phyloP scores from a whole-genome alignment of 768 basidiomycete species.

The Suillus weaverae region DNA sequence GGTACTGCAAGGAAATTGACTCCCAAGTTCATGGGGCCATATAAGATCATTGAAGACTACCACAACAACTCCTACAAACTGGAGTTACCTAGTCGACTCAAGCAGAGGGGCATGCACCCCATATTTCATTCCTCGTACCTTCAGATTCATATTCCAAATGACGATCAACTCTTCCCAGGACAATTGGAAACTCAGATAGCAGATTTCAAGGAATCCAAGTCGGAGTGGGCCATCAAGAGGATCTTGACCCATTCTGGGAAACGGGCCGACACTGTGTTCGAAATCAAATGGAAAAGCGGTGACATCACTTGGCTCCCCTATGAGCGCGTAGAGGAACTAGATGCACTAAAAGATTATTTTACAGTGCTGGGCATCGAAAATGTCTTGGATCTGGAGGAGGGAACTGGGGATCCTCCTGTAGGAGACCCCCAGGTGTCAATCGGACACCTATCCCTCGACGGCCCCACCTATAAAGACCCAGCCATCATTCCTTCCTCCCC shows the following conservation, averaged over 20 bases:
- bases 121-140: conserved; percentile 36
- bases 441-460: not conserved
- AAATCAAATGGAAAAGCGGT: too few species aligned
- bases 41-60: not conserved
- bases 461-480: too few species aligned
- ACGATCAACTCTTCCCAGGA: conserved; percentile 32
- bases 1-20: not conserved
- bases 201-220: conserved; percentile 21
- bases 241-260: too few species aligned
- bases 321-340: conserved; percentile 17
- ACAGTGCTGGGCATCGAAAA: conserved; percentile 25
- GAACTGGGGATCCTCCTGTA: not conserved
- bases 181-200: conserved; percentile 21
- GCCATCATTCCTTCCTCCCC: too few species aligned
- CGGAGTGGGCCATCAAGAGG: conserved; percentile 30
- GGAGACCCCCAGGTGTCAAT: conserved; percentile 1
- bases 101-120: conserved; percentile 21
- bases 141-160: conserved; percentile 32
- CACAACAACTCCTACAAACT: too few species aligned
- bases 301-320: too few species aligned
- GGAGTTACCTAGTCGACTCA: too few species aligned
- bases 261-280: too few species aligned
- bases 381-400: conserved; percentile 4
- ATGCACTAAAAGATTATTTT: conserved; percentile 29
- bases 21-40: not conserved